Base-by-base conservation (phyloP, 2,329 filamentous ascomycete species). In the Colletotrichum sublineola region DNA sequence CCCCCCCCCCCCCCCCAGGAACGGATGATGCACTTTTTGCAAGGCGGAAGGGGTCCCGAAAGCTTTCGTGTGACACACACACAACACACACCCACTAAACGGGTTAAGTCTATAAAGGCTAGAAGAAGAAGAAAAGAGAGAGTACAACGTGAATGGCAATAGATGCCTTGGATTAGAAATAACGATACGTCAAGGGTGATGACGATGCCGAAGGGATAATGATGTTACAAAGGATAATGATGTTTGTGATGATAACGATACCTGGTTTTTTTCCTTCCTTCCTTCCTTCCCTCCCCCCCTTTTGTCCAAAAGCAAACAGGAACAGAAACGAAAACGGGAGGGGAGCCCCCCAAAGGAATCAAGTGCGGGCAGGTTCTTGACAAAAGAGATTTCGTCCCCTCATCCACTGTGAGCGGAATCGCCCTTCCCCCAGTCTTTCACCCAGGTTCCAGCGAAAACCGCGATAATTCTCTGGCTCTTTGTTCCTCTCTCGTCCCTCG, bases 331-430 rank as follows among this genome's bases (percentile, higher is more conserved):
- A 5, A 38, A 57, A 40, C 3, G 5, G 6, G 42, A 2, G 1
- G 15, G 15, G 15, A 20, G 3, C 5, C 14, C 0, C 14, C 40
- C 40, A 46, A 38, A 62, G 4, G 11, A 36, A 38, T 8, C 53
- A 29, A 44, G 9, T 60, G n/a, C 29, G 33, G 40, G 12, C 12
- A 42, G 40, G 12, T 18, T 9, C 31, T 31, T 46, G 14, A 70
- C 69, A 72, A 72, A 72, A 61, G 66, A 33, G 48, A 72, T 18
- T 44, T 68, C 68, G 36, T 60, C 68, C 66, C 61, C 57, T 64
- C 53, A 72, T 72, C 69, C 65, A 50, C 69, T 56, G 60, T 6
- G 14, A 42, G 36, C 65, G 57, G 65, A 36, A 24, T 53, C 42
- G 29, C 68, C 64, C 56, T 52, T 57, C 58, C 64, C 68, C 68